phyloP scores from a whole-genome alignment of 2,329 filamentous ascomycete species.

The Aspergillus costaricaensis region DNA sequence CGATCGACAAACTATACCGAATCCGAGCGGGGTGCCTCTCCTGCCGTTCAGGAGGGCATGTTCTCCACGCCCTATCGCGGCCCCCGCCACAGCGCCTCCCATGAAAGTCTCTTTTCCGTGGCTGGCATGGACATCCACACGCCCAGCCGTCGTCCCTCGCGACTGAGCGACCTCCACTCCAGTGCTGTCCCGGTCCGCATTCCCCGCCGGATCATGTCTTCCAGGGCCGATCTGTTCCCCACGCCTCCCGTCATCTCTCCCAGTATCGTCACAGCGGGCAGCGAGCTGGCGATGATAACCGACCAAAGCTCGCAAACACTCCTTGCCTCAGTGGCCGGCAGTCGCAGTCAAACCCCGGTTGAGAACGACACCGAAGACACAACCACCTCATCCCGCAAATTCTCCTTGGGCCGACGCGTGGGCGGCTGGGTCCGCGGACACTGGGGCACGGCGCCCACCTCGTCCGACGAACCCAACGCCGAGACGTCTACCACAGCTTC shows the following conservation, averaged over 20 bases:
- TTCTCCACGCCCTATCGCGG: conserved; percentile 39
- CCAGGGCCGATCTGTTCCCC: conserved; percentile 44
- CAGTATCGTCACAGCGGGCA: conserved; percentile 39
- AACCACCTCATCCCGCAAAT: conserved; percentile 26
- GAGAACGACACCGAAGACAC: conserved; percentile 29
- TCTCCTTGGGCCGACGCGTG: conserved; percentile 55
- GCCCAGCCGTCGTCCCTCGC: conserved; percentile 71
- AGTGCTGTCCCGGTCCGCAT: conserved; percentile 43
- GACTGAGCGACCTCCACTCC: conserved; percentile 62
- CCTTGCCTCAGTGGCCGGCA: conserved; percentile 40
- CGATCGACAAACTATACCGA: conserved; percentile 20
- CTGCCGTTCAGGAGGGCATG: conserved; percentile 22
- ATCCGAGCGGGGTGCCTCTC: conserved; percentile 15
- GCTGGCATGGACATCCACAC: conserved; percentile 88
- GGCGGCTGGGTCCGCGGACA: conserved; percentile 66
- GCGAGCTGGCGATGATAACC: conserved; percentile 25
- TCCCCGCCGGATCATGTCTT: conserved; percentile 50
- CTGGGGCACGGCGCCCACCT: conserved; percentile 58
- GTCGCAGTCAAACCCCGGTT: conserved; percentile 17
- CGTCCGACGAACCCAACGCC: conserved; percentile 17
- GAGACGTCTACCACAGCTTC: conserved; percentile 17
- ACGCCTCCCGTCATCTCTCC: conserved; percentile 43
- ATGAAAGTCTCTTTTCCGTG: conserved; percentile 87
- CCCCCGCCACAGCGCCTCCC: conserved; percentile 70
- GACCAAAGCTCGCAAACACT: conserved; percentile 35